Evolutionary conservation across 202 grass and related monocot genomes (phyloP).

Genomic region (Carex sylvatica): DNA sequence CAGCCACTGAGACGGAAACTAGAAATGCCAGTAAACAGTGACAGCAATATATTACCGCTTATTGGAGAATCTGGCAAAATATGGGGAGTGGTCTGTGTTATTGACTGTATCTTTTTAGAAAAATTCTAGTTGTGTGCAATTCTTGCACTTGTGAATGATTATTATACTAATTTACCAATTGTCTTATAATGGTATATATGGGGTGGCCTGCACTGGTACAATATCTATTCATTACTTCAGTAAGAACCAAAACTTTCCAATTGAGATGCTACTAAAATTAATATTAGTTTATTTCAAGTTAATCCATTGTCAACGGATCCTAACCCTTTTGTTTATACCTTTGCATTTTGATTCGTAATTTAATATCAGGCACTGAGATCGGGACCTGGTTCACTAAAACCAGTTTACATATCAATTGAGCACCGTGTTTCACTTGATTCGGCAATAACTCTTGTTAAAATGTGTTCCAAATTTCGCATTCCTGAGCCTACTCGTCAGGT

Average conservation of each 20-base stretch:
- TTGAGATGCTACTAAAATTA: not conserved
- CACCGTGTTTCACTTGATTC: conserved; percentile 79
- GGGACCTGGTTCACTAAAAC: conserved; percentile 51
- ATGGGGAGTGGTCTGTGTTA: conserved; percentile 62
- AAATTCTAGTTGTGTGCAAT: not conserved
- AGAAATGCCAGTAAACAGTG: conserved; percentile 47
- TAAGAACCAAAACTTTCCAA: not conserved
- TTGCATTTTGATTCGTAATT: not conserved
- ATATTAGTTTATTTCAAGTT: not conserved
- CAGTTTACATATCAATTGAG: conserved; percentile 73
- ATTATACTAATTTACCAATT: not conserved
- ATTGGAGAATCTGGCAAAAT: conserved; percentile 61
- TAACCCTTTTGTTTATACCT: not conserved
- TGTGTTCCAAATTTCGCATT: conserved; percentile 71
- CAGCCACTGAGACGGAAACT: conserved; percentile 52
- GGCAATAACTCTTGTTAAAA: conserved; percentile 47
- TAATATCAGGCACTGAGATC: conserved; percentile 52
- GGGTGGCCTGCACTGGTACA: not conserved
- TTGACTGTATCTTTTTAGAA: conserved; percentile 6
- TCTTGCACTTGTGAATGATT: not conserved
- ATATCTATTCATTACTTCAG: not conserved
- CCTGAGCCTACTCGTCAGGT: conserved; percentile 85
- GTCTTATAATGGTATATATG: not conserved
- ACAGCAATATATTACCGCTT: conserved; percentile 53
- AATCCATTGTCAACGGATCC: not conserved